A percentile compares a stretch with the other conserved stretches of the same genome.
These are phyloP conservation scores for Herpetomonas tarakana DNA, from an alignment of 208 protist genomes.

Conservation along the genomic window DNA sequence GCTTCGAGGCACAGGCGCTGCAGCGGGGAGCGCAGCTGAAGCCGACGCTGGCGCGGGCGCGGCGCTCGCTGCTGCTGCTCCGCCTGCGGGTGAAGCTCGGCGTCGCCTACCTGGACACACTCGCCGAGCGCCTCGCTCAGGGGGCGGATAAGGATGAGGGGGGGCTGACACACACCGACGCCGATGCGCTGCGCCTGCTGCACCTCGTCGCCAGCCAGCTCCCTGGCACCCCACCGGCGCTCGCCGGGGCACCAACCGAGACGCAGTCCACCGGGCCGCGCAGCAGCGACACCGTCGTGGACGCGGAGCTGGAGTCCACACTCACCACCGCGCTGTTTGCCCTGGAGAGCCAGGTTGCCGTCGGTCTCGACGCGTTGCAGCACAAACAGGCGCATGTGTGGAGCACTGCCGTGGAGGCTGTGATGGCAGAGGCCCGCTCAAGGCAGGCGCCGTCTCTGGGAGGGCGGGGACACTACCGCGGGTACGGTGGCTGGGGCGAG, in stretches of 20 bases:
- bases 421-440: no score
- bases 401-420: neutral
- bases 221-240: no score
- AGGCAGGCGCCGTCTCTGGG: no score
- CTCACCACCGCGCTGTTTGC: conserved; percentile 15
- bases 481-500: no score
- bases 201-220: neutral
- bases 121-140: conserved; percentile 2
- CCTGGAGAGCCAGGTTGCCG: conserved; percentile 8
- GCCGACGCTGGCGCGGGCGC: conserved; percentile 7
- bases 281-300: conserved; percentile 1
- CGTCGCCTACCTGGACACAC: conserved; percentile 25
- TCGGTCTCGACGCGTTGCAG: conserved; percentile 6
- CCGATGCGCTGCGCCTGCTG: neutral
- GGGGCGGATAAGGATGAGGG: neutral
- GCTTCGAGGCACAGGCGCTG: conserved; percentile 1
- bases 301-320: conserved; percentile 5
- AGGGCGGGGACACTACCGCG: no score
- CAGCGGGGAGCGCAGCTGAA: conserved; percentile 4
- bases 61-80: conserved; percentile 25
- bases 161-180: neutral
- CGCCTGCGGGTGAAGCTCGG: conserved; percentile 22
- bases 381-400: neutral
- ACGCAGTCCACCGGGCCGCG: neutral
- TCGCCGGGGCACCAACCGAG: neutral